These are phyloP conservation scores for Mucor ambiguus DNA, from an alignment of 371 early-diverging fungal genomes.

Conservation along the genomic window DNA sequence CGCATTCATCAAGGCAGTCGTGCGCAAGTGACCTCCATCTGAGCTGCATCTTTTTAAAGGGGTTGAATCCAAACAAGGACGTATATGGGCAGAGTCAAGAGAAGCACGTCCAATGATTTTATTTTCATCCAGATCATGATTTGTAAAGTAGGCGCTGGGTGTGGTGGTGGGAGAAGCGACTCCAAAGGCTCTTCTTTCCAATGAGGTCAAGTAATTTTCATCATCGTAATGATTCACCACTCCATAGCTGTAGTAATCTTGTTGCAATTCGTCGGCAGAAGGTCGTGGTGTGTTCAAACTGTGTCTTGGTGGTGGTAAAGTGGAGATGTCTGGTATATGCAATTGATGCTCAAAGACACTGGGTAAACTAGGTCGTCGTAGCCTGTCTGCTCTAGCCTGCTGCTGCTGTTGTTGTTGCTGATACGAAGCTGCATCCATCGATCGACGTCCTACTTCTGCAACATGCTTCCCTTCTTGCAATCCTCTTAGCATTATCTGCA, in stretches of 20 bases:
- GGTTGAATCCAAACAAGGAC: slow-evolving; percentile 12
- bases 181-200: slow-evolving; percentile 47
- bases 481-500: slow-evolving; percentile 30
- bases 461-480: slow-evolving; percentile 25
- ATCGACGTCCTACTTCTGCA: slow-evolving; percentile 18
- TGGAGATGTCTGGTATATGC: slow-evolving; percentile 29
- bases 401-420: slow-evolving; percentile 9
- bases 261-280: slow-evolving; percentile 20
- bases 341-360: slow-evolving; percentile 25
- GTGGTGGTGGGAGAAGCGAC: slow-evolving; percentile 5
- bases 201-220: slow-evolving; percentile 42
- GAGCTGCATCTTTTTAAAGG: slow-evolving; percentile 45
- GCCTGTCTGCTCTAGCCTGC: slow-evolving; percentile 10
- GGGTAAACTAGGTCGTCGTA: slow-evolving; percentile 29
- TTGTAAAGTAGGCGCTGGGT: background rate
- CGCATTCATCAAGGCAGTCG: slow-evolving; percentile 44
- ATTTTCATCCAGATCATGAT: slow-evolving; percentile 1
- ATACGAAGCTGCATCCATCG: slow-evolving; percentile 21
- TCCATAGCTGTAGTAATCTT: slow-evolving; percentile 37
- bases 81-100: slow-evolving; percentile 4
- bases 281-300: slow-evolving; percentile 27
- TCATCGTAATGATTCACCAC: slow-evolving; percentile 31
- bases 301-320: slow-evolving; percentile 25
- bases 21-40: slow-evolving; percentile 41
- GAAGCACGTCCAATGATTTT: slow-evolving; percentile 16